Evolutionary conservation across 2,329 filamentous ascomycete species (phyloP).

Genomic region (Chaetomium sp.): DNA sequence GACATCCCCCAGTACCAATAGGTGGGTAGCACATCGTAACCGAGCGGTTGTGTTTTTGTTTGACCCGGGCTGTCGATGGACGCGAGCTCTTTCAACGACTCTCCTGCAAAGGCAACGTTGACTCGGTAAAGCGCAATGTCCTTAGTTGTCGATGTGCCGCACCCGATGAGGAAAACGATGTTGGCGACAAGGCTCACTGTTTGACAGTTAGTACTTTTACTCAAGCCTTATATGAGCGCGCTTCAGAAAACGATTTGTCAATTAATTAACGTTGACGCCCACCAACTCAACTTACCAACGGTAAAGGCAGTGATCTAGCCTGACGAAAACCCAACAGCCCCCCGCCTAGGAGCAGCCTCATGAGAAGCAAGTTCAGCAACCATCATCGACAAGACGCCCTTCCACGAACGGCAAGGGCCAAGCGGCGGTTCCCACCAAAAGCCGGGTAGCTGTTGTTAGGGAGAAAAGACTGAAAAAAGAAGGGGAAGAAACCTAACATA

Average conservation of each 20-base stretch:
- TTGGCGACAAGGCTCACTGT: not conserved
- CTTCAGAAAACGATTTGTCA: not conserved
- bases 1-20: conserved; percentile 3
- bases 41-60: not conserved
- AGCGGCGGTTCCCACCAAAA: too few species aligned
- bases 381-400: too few species aligned
- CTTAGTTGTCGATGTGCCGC: not conserved
- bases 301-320: not conserved
- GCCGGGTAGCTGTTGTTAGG: too few species aligned
- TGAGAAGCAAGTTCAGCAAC: too few species aligned
- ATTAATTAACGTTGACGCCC: too few species aligned
- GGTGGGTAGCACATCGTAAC: not conserved
- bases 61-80: not conserved
- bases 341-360: too few species aligned
- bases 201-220: not conserved
- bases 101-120: not conserved
- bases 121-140: not conserved
- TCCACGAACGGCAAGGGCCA: too few species aligned
- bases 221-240: not conserved
- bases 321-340: not conserved
- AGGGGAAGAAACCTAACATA: too few species aligned
- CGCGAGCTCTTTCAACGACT: not conserved
- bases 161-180: not conserved
- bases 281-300: not conserved
- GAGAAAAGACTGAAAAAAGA: too few species aligned